Conservation (phyloP, 1,284 basidiomycete genomes). For the Naganishia sp. region DNA sequence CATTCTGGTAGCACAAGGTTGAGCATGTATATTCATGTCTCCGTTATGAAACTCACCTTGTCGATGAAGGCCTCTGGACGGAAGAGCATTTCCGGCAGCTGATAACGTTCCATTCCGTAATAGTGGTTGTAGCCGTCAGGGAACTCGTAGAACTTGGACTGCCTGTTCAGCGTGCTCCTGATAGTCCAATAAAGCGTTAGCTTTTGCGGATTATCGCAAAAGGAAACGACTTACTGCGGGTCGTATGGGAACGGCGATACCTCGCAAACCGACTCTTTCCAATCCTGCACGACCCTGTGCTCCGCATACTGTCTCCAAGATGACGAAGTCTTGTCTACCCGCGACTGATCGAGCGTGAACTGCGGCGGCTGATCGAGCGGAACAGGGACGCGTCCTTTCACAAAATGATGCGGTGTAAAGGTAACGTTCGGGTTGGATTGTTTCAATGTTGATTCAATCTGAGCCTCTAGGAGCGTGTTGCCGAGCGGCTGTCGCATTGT, state of each 20-base stretch:
- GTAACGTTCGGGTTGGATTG: slow-evolving; percentile 41
- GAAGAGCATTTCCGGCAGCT: slow-evolving; percentile 88
- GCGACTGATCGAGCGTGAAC: slow-evolving; percentile 73
- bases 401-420: slow-evolving; percentile 75
- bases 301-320: slow-evolving; percentile 84
- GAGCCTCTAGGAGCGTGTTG: slow-evolving; percentile 48
- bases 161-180: slow-evolving; percentile 40
- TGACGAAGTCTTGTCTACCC: slow-evolving; percentile 69
- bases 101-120: slow-evolving; percentile 79
- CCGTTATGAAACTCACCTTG: slow-evolving; percentile 59
- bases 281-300: slow-evolving; percentile 82
- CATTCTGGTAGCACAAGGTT: slow-evolving; percentile 28
- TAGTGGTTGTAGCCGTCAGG: slow-evolving; percentile 87
- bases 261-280: slow-evolving; percentile 84
- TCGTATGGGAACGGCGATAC: slow-evolving; percentile 54
- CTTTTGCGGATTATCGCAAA: background rate
- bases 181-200: background rate
- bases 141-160: slow-evolving; percentile 78
- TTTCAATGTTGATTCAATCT: slow-evolving; percentile 49
- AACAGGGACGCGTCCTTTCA: slow-evolving; percentile 67
- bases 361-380: slow-evolving; percentile 70
- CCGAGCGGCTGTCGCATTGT: slow-evolving; percentile 54
- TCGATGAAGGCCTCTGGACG: slow-evolving; percentile 70
- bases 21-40: slow-evolving; percentile 9
- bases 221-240: slow-evolving; percentile 19